A percentile compares a stretch with the other conserved stretches of the same genome.
Evolutionary conservation across 352 stramenopile genomes (phyloP).

Genomic region (Phytophthora macrochlamydospora): DNA sequence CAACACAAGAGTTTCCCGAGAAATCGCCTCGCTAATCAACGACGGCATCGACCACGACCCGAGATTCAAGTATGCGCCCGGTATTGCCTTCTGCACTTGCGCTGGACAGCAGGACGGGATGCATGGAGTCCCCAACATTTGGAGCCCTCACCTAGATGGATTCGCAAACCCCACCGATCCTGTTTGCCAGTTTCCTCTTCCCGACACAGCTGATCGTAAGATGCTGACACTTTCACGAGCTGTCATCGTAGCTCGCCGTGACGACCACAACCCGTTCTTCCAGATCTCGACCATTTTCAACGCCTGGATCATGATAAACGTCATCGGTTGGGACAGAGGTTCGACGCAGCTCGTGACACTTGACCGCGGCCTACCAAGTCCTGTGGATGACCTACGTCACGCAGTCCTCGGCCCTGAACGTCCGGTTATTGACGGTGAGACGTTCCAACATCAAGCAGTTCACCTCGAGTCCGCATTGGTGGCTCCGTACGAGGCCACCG

Average conservation of each 20-base stretch:
- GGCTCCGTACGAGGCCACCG: slow-evolving; percentile 39
- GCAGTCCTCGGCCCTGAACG: slow-evolving; percentile 27
- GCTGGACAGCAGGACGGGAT: slow-evolving; percentile 14
- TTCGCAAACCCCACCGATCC: not conserved
- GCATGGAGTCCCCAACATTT: slow-evolving; percentile 23
- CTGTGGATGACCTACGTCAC: slow-evolving; percentile 46
- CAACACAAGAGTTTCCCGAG: slow-evolving; percentile 15
- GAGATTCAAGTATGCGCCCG: slow-evolving; percentile 27
- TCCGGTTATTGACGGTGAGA: slow-evolving; percentile 22
- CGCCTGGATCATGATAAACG: slow-evolving; percentile 39
- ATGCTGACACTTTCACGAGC: slow-evolving; percentile 15
- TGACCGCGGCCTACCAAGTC: slow-evolving; percentile 37
- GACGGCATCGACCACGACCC: slow-evolving; percentile 32
- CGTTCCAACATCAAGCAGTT: slow-evolving; percentile 27
- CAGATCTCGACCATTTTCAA: slow-evolving; percentile 46
- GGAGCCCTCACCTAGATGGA: not conserved
- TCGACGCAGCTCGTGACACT: slow-evolving; percentile 45
- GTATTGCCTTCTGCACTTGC: slow-evolving; percentile 26
- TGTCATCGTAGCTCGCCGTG: slow-evolving; percentile 37
- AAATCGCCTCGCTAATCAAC: slow-evolving; percentile 20
- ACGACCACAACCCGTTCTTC: slow-evolving; percentile 60
- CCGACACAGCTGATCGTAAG: not conserved
- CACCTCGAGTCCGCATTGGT: slow-evolving; percentile 46
- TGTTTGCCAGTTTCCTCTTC: not conserved
- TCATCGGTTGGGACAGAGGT: slow-evolving; percentile 28